Base-by-base conservation (phyloP, 371 early-diverging fungal genomes). In the Mucor saturninus region DNA sequence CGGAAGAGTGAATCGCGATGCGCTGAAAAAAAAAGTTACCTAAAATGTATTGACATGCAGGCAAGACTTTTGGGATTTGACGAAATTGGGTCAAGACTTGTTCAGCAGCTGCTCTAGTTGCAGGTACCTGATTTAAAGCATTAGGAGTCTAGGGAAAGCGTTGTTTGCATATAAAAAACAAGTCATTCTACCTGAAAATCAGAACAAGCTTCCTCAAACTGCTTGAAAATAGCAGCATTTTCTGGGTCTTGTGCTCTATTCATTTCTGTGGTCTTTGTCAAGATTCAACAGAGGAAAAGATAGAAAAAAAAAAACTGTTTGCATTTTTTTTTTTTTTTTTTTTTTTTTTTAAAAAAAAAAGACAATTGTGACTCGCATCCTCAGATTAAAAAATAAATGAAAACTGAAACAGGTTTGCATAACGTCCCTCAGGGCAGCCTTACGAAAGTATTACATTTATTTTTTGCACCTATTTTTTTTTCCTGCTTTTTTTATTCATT, bases 171-270 rank as follows among this genome's bases (percentile, higher is more conserved):
- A 11, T 15, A 5, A 8, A 15, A 35, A 2, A 42, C n/a, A 15
- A n/a, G 21, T 32, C 43, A n/a, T 15, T 35, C 46, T 77, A 87
- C 89, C 79, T 85, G 85, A 54, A 87, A 78, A 65, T 88, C 88
- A 15, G 76, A 74, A 66, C 90, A 89, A 10, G 88, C 87, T 68
- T 87, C 86, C 68, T 87, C 87, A 61, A 86, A 85, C 55, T 85
- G 84, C 29, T 72, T 72, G 48, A 58, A 62, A 46, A 75, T 72
- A n/a, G 59, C 29, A 50, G 75, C 76, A 15, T 69, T 73, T 43
- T 75, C 74, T 28, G 62, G 57, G 46, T 61, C 56, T 49, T 67
- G 68, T 40, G 49, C 46, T 42, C 46, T 51, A 8, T 62, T 54
- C 69, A 69, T 69, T 42, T 37, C 37, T 29, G 35, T 6, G 35